Percentiles rank a stretch among this genome's conserved stretches.
Conservation (phyloP, 1,139 yeast species). For the Nakaseomyces uthaithaninus region DNA sequence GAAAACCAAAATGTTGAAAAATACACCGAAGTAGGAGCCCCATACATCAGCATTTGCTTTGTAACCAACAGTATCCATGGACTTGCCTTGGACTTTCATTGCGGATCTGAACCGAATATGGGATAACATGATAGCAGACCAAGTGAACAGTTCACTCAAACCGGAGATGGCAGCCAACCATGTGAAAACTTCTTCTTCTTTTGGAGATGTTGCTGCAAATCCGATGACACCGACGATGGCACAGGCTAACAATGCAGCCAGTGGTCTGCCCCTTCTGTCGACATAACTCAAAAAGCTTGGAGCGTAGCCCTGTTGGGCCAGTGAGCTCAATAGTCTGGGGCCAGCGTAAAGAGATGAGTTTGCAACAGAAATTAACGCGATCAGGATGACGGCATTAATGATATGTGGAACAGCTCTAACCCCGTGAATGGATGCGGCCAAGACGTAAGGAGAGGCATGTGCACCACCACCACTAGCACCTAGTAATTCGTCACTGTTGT, state of each 20-base stretch:
- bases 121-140: slow-evolving; percentile 72
- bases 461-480: slow-evolving; percentile 38
- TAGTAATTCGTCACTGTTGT: slow-evolving; percentile 41
- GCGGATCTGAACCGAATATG: slow-evolving; percentile 78
- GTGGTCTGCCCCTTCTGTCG: slow-evolving; percentile 57
- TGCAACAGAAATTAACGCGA: slow-evolving; percentile 62
- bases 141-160: slow-evolving; percentile 69
- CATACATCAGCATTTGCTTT: slow-evolving; percentile 57
- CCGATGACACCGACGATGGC: slow-evolving; percentile 75
- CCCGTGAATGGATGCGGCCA: slow-evolving; percentile 65
- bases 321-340: slow-evolving; percentile 73
- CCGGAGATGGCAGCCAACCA: slow-evolving; percentile 82
- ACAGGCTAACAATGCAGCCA: slow-evolving; percentile 50
- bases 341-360: slow-evolving; percentile 75
- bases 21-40: slow-evolving; percentile 63
- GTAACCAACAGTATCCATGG: slow-evolving; percentile 59
- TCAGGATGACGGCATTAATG: slow-evolving; percentile 64
- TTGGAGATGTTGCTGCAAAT: slow-evolving; percentile 53
- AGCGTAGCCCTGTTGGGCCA: slow-evolving; percentile 73
- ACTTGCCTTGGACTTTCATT: slow-evolving; percentile 55
- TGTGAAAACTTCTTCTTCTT: slow-evolving; percentile 59
- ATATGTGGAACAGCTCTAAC: slow-evolving; percentile 61
- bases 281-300: slow-evolving; percentile 49
- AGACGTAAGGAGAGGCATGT: slow-evolving; percentile 62
- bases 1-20: slow-evolving; percentile 55